Conservation (phyloP, 495 filamentous ascomycete species). For the Neurospora pannonica region DNA sequence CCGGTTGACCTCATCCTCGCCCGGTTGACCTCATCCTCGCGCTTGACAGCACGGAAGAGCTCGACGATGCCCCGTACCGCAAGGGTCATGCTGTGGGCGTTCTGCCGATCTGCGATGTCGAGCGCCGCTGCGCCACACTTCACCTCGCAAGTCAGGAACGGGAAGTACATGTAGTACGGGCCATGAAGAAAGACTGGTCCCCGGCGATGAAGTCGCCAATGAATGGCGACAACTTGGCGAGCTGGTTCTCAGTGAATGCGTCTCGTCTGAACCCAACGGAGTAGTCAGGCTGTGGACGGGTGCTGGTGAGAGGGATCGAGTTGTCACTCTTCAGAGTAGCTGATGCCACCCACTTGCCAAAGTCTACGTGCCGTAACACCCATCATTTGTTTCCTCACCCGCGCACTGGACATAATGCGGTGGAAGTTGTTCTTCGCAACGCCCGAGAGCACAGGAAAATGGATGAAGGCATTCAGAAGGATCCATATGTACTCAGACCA, state of each 20-base stretch:
- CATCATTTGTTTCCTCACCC: no score
- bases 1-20: no score
- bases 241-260: slow-evolving; percentile 34
- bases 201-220: slow-evolving; percentile 15
- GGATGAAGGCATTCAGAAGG: no score
- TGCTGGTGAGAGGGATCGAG: slow-evolving; percentile 20
- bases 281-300: slow-evolving; percentile 29
- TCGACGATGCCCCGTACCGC: slow-evolving; percentile 27
- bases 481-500: no score
- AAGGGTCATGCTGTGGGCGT: slow-evolving; percentile 25
- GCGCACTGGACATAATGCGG: no score
- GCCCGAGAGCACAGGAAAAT: no score
- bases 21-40: no score
- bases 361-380: no score
- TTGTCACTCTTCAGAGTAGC: no score
- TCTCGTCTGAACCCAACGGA: slow-evolving; percentile 30
- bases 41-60: slow-evolving; percentile 17
- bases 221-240: slow-evolving; percentile 29
- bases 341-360: no score
- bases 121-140: slow-evolving; percentile 27
- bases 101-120: slow-evolving; percentile 11
- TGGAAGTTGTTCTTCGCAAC: no score
- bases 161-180: slow-evolving; percentile 21
- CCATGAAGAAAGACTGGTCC: slow-evolving; percentile 10
- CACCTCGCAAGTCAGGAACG: slow-evolving; percentile 16